Evolutionary conservation across 2,329 filamentous ascomycete species (phyloP), one percentile per base, ranked within the genome.

Genomic region (Claviceps purpurea): DNA sequence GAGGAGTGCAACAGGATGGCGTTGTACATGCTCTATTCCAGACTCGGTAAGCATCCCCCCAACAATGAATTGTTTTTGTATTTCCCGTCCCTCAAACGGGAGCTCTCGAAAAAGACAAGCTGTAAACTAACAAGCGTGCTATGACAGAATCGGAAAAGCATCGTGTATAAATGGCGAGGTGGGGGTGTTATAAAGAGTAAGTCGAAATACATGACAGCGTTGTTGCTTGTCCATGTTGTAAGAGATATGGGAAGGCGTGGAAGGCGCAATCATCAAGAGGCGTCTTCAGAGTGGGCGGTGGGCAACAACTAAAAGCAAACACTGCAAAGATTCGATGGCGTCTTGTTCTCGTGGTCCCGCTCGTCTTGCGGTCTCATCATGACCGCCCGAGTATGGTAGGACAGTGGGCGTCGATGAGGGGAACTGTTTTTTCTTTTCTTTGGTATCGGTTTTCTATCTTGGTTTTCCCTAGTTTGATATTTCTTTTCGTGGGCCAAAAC

Each of bases 1-100:
- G 89, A 94, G 62, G 93, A 98, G 71, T 96, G 89, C 75, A 98
- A 98, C 72, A 88, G 95, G 64, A 97, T 98, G 90, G 93, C 93
- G n/a, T 73, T 98, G 52, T 98, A 97, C 73, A 96, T 98, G 90
- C 81, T 98, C 52, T 98, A 98, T 71, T 94, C 89, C 55, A 82
- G 93, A 77, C 85, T 98, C 68, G 93, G 93, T 95, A 68, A 73
- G 53, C 56, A 59, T 3, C 6, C 11, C 20, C 20, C 26, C 22
- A 22, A 26, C 26, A 26, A 26, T 26, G 26, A 26, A 26, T 26
- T 26, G 26, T 26, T 10, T 30, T 30, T 7, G 26, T 45, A 10
- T 30, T 11, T 4, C 6, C 14, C 24, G 6, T 24, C 24, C 5
- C 24, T 24, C 6, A 24, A 24, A 24, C 7, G 24, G 6, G 24